phyloP scores from a whole-genome alignment of 2,329 filamentous ascomycete species.

The Phyllachora maydis region DNA sequence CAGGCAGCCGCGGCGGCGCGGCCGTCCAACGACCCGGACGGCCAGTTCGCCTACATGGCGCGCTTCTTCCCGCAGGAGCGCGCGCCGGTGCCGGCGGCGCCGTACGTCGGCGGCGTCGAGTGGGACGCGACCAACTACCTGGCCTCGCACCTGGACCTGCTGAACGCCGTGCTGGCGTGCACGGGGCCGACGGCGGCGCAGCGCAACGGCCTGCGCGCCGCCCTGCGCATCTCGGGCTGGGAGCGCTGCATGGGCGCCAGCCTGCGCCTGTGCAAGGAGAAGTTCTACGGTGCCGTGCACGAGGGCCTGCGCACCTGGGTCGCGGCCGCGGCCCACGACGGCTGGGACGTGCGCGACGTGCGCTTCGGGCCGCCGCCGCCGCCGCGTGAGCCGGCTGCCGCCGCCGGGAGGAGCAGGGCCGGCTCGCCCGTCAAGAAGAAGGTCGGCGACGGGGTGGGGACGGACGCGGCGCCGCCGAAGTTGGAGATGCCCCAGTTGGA shows the following conservation, averaged over 20 bases:
- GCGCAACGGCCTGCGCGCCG: slow-evolving; percentile 59
- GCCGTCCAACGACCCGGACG: slow-evolving; percentile 11
- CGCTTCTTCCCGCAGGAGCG: slow-evolving; percentile 68
- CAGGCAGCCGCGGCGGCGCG: not conserved
- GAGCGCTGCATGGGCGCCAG: slow-evolving; percentile 76
- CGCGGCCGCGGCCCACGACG: slow-evolving; percentile 66
- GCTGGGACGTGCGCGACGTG: slow-evolving; percentile 68
- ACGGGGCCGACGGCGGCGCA: slow-evolving; percentile 41
- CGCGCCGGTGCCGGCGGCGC: slow-evolving; percentile 79
- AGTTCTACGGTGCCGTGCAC: slow-evolving; percentile 87
- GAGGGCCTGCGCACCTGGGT: slow-evolving; percentile 82
- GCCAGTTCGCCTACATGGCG: slow-evolving; percentile 34
- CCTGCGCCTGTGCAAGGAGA: slow-evolving; percentile 85
- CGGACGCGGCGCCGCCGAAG: slow-evolving; percentile 35
- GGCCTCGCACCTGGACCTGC: slow-evolving; percentile 73
- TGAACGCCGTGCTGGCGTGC: slow-evolving; percentile 78
- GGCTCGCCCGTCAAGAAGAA: slow-evolving; percentile 13
- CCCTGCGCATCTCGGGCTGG: slow-evolving; percentile 68
- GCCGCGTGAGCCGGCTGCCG: no score
- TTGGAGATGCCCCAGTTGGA: slow-evolving; percentile 39
- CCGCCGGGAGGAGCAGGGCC: no score
- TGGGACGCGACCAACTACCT: slow-evolving; percentile 98
- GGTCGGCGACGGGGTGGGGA: slow-evolving; percentile 19
- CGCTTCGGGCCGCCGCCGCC: slow-evolving; percentile 43
- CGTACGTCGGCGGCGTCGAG: slow-evolving; percentile 91